A percentile compares a stretch with the other conserved stretches of the same genome.
These are phyloP conservation scores for Colletotrichum sidae DNA, from an alignment of 2,329 filamentous ascomycete species.

Conservation along the genomic window DNA sequence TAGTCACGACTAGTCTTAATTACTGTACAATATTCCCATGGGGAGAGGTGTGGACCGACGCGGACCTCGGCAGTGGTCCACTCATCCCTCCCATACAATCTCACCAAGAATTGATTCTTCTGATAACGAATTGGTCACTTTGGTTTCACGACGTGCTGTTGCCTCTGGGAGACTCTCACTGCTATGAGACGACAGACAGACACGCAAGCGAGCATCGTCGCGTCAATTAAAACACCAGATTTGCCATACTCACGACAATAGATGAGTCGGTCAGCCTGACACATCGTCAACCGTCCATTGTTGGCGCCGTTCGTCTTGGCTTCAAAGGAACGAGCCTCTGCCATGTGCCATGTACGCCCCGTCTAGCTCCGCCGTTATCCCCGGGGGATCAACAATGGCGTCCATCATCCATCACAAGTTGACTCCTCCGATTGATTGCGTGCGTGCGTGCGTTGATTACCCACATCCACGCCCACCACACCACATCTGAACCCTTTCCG, in stretches of 20 bases:
- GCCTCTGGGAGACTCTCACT: no score
- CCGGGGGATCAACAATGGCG: background rate
- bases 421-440: slow-evolving; percentile 32
- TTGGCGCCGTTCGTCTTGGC: slow-evolving; percentile 20
- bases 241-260: no score
- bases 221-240: no score
- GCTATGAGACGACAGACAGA: background rate
- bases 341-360: background rate
- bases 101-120: slow-evolving; percentile 15
- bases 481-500: background rate
- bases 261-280: no score
- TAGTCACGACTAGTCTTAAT: slow-evolving; percentile 8
- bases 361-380: slow-evolving; percentile 25
- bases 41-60: slow-evolving; percentile 18
- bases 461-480: slow-evolving; percentile 26
- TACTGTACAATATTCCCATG: slow-evolving; percentile 17
- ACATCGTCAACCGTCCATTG: background rate
- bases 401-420: slow-evolving; percentile 1
- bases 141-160: slow-evolving; percentile 5
- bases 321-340: slow-evolving; percentile 3
- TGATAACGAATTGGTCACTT: slow-evolving; percentile 20
- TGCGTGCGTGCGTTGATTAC: slow-evolving; percentile 22
- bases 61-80: slow-evolving; percentile 32
- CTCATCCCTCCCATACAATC: slow-evolving; percentile 15
- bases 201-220: background rate